Evolutionary conservation across 169 alveolate genomes (phyloP).

Genomic region (Eimeria maxima): DNA sequence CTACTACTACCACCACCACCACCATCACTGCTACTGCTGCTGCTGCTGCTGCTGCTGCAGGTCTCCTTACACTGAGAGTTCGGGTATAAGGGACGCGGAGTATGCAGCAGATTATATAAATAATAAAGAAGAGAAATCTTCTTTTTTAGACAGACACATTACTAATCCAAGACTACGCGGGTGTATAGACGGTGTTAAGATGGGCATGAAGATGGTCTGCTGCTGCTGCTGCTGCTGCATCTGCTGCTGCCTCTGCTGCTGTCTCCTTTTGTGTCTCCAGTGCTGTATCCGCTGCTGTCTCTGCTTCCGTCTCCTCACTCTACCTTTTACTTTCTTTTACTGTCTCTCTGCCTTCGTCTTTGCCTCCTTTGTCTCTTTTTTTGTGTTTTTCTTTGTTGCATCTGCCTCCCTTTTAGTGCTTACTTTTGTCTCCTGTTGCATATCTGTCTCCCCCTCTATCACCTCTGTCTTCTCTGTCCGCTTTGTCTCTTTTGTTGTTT

Average conservation of each 20-base stretch:
- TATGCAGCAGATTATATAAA: conserved; percentile 5
- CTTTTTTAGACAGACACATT: conserved; percentile 63
- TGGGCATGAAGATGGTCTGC: conserved; percentile 94
- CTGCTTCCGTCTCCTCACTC: no score
- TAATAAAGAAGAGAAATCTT: not conserved
- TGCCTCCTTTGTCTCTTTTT: no score
- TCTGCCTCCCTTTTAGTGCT: no score
- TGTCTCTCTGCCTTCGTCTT: no score
- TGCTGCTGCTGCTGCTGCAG: conserved; percentile 50
- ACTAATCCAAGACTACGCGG: conserved; percentile 90
- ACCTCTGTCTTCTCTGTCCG: not conserved
- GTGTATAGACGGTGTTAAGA: conserved; percentile 93
- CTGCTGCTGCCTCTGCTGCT: no score
- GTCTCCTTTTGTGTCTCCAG: no score
- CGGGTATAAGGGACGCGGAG: conserved; percentile 44
- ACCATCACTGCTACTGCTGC: not conserved
- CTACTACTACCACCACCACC: not conserved
- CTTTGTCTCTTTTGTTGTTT: not conserved
- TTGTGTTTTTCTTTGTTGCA: no score
- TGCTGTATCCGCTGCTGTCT: no score
- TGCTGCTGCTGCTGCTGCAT: no score
- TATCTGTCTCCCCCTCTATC: no score
- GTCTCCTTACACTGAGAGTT: conserved; percentile 71
- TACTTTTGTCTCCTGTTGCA: no score
- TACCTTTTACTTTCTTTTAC: no score